phyloP scores from a whole-genome alignment of 257 asterid genomes.

The Fraxinus americana region DNA sequence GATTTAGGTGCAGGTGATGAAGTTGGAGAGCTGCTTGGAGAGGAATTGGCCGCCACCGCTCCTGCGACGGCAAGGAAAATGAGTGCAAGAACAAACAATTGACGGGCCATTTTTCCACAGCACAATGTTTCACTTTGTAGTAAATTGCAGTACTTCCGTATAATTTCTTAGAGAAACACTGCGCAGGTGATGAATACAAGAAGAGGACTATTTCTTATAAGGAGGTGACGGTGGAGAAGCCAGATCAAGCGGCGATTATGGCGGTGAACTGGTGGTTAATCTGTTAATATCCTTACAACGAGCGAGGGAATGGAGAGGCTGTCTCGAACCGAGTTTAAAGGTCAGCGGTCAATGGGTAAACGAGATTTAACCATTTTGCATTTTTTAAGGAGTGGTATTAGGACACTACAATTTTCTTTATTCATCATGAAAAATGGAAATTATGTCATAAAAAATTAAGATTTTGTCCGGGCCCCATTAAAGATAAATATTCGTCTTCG shows the following conservation, averaged over 20 bases:
- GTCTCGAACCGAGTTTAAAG: background rate
- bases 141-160: background rate
- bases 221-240: background rate
- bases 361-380: background rate
- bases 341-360: background rate
- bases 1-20: background rate
- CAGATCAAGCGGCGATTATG: background rate
- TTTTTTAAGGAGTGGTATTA: background rate
- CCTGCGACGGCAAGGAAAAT: conserved; percentile 2
- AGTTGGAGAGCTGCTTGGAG: background rate
- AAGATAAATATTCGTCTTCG: no score
- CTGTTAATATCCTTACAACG: background rate
- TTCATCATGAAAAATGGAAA: no score
- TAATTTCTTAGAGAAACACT: background rate
- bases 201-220: background rate
- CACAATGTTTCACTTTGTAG: background rate
- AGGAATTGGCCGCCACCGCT: background rate
- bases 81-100: conserved; percentile 1
- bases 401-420: background rate
- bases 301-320: background rate
- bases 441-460: background rate
- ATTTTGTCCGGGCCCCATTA: no score
- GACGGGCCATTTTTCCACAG: background rate
- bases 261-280: background rate
- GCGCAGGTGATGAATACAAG: background rate